Evolutionary conservation across 78 protist species (phyloP), one percentile per base, ranked within the genome.

Genomic region (Dictyostelium brefeldianum): DNA sequence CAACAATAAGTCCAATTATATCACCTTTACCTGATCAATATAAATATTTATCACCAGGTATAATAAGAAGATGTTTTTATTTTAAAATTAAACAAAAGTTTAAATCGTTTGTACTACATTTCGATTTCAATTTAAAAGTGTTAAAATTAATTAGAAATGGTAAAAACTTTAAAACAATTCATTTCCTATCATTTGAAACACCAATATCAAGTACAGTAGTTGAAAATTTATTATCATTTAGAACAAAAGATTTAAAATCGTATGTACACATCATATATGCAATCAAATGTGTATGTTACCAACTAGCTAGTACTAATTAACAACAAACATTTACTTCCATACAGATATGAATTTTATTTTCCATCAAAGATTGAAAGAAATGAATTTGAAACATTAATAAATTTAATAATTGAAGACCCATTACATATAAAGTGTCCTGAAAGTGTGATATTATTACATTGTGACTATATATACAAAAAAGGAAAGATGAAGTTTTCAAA

Each of bases 401-500:
- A 9, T 18, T 46, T 31, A 20, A 84, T 84, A 22, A 7, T 59
- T 4, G 41, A 43, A 25, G 77, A 57, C 7, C 92, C 92, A 14
- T 9, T 12, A 0, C 65, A 59, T 41, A 10, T 17, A 8, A 36
- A 53, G 78, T 84, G 83, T 59, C 81, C 81, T 22, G 92, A 57
- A 57, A 27, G 82, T 74, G 27, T 14, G 7, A 59, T 74, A 27
- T 56, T 75, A 65, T 31, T 84, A 22, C 78, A 84, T 47, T 22
- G 18, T 46, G 82, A 70, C 12, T 71, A 36, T 29, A n/a, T 84
- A 4, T 80, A 74, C 4, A 74, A 74, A 65, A 84, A 84, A 59
- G 92, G 92, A 47, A 84, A 84, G 47, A 67, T 84, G n/a, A 74
- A 74, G 48, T 84, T 80, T 71, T 84, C 92, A 25, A 17, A 31